Evolutionary conservation across 768 basidiomycete species (phyloP), one percentile per base, ranked within the genome.

Genomic region (Termitomyces sp.): DNA sequence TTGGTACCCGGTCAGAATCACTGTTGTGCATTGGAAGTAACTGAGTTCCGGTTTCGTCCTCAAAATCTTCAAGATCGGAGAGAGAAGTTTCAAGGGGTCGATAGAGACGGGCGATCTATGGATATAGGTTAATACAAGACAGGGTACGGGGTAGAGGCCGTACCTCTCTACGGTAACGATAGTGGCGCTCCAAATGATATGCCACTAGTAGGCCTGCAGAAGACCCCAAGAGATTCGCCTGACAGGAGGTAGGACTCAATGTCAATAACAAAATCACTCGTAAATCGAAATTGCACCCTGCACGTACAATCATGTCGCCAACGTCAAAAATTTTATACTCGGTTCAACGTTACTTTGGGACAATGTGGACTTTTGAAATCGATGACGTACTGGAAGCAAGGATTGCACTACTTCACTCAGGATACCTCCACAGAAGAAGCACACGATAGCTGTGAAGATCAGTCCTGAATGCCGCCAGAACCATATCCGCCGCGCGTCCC

Each of bases 391-490:
- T 57, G 92, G 91, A 56, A 94, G 76, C 68, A 88, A 68, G 4
- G 89, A 87, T 70, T 93, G 92, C 1, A 94, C 88, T 61, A 94
- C 72, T 74, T 94, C 92, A 71, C 89, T 92, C 28, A 93, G 68
- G 57, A 94, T 79, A 1, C 91, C 91, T 12, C 92, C 92, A 63
- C 90, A 84, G 68, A 94, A 83, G 74, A 91, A 85, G 66, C 92
- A 94, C 5, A 86, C 77, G 65, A 90, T 73, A 4, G 73, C 71
- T 1, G 93, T 91, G 68, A 90, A 81, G 51, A 91, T 84, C 12
- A 92, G 71, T 9, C 84, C 81, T 32, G 85, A 81, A 70, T 89
- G 81, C 33, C 92, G 83, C 92, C 92, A 94, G 66, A 92, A 89
- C 92, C 93, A 94, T 73, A 94, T 82, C 63, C 92, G 80, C 61